Evolutionary conservation across 306 rosid genomes (phyloP).

Genomic region (Fragaria ananassa): DNA sequence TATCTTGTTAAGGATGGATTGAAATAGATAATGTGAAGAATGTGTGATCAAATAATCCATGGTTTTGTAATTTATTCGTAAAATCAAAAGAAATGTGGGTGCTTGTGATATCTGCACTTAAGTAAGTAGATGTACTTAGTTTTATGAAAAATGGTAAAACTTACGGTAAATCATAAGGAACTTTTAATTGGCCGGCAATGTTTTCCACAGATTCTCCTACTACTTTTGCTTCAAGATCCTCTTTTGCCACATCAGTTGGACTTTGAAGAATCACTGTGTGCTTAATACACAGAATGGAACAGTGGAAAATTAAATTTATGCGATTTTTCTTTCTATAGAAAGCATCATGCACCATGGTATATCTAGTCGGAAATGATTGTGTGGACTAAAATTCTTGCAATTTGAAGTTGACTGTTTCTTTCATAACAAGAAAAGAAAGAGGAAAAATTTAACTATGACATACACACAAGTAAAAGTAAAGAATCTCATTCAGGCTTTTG

Average conservation of each 20-base stretch:
- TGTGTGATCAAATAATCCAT: too few relatives aligned
- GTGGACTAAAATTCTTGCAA: neutral
- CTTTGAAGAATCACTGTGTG: neutral
- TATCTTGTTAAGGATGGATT: too few relatives aligned
- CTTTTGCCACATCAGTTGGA: neutral
- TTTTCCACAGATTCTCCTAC: neutral
- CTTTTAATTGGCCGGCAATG: neutral
- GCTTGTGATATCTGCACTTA: too few relatives aligned
- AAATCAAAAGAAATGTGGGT: too few relatives aligned
- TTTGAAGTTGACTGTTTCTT: neutral
- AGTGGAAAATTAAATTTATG: neutral
- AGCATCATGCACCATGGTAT: neutral
- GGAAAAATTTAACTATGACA: neutral
- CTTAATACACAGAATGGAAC: neutral
- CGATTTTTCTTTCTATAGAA: too few relatives aligned
- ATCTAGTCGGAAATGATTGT: neutral
- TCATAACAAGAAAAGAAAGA: neutral
- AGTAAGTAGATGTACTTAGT: neutral
- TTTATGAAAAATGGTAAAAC: neutral
- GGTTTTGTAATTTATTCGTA: too few relatives aligned
- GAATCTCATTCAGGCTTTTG: slow-evolving; percentile 17
- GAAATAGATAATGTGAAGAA: too few relatives aligned
- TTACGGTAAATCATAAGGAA: neutral
- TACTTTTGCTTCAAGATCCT: too few relatives aligned
- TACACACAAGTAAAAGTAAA: neutral